These are phyloP conservation scores for Fonsecaea pugnacius DNA, from an alignment of 2,329 filamentous ascomycete genomes.

Conservation along the genomic window DNA sequence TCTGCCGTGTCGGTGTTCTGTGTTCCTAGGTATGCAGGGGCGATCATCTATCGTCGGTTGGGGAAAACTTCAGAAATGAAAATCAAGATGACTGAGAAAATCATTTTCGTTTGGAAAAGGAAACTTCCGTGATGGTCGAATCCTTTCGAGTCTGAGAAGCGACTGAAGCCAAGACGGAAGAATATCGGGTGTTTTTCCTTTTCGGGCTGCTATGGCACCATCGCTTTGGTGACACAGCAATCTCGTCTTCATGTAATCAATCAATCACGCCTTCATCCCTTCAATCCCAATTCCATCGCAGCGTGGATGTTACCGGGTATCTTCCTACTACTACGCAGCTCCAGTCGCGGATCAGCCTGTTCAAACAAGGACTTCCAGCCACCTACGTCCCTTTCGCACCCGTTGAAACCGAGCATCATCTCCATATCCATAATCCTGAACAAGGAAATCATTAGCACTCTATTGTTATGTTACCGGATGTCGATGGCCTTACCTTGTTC, in stretches of 20 bases:
- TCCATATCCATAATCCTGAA: conserved; percentile 30
- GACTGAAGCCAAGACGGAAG: background rate
- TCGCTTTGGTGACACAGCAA: too few relatives aligned
- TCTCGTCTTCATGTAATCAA: background rate
- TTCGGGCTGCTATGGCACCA: background rate
- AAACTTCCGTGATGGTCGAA: too few relatives aligned
- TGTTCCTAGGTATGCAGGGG: background rate
- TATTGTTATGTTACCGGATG: background rate
- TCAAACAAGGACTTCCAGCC: conserved; percentile 32
- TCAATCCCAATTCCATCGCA: conserved; percentile 26
- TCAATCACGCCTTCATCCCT: too few relatives aligned
- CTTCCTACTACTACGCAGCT: conserved; percentile 24
- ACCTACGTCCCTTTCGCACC: conserved; percentile 29
- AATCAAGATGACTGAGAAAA: background rate
- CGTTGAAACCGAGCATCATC: conserved; percentile 36
- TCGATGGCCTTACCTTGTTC: conserved; percentile 5
- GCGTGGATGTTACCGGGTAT: conserved; percentile 26
- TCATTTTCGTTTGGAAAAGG: background rate
- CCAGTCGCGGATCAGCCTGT: conserved; percentile 27
- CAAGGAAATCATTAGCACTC: background rate
- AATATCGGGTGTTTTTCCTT: background rate
- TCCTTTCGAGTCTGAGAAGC: too few relatives aligned
- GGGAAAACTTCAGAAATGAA: background rate
- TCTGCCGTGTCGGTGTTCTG: background rate
- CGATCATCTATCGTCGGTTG: background rate